Evolutionary conservation across 129 eudicot species (phyloP).

Genomic region (Flaveria trinervia): DNA sequence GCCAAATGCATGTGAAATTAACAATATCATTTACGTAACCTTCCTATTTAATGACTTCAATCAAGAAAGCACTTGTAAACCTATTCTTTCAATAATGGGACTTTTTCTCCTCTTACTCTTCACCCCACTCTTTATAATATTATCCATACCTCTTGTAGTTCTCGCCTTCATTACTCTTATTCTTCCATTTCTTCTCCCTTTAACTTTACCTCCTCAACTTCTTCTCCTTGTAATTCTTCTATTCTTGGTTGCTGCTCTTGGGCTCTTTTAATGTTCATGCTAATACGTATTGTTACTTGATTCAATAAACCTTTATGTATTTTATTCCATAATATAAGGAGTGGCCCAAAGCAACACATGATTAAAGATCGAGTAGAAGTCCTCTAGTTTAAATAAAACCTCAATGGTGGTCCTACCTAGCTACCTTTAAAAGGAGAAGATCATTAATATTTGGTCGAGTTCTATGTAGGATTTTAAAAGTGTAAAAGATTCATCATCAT

Average conservation of each 20-base stretch:
- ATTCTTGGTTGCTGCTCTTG: background rate
- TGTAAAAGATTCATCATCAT: background rate
- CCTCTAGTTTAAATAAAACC: background rate
- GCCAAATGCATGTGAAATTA: background rate
- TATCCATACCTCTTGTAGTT: background rate
- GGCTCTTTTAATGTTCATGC: background rate
- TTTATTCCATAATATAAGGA: background rate
- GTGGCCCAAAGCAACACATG: background rate
- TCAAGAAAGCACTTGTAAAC: background rate
- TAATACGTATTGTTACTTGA: background rate
- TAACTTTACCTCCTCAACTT: background rate
- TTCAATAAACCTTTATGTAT: background rate
- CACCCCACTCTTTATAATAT: background rate
- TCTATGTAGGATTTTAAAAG: background rate
- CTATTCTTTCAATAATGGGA: background rate
- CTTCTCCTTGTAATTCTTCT: background rate
- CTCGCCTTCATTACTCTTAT: background rate
- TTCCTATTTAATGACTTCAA: background rate
- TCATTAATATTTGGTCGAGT: background rate
- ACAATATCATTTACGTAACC: background rate
- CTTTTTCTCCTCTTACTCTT: background rate
- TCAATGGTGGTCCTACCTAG: background rate
- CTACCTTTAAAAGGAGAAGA: background rate
- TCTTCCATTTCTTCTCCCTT: background rate
- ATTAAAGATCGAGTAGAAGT: background rate